Conservation (phyloP, 345 rosid species). For the Ricinus communis region DNA sequence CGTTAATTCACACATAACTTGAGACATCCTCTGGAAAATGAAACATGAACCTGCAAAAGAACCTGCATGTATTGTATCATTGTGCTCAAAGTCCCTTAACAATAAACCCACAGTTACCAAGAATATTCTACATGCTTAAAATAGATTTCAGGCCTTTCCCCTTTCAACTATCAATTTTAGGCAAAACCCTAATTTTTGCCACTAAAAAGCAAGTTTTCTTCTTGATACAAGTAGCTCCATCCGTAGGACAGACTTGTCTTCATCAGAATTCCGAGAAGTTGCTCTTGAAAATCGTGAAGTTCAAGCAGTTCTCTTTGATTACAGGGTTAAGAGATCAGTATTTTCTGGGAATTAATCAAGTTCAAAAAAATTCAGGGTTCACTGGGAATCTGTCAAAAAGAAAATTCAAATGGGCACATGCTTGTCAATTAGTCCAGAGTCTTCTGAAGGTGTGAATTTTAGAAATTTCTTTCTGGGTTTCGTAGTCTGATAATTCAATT, state of each 20-base stretch:
- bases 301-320: constrained; percentile 15
- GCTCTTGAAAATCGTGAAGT: constrained; percentile 3
- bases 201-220: too few species aligned
- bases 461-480: neutral
- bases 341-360: neutral
- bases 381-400: constrained; percentile 14
- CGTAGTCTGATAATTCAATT: neutral
- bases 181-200: neutral
- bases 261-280: neutral
- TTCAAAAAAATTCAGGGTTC: constrained; percentile 19
- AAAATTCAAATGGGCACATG: constrained; percentile 22
- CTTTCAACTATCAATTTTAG: neutral
- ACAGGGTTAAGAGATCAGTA: too few species aligned
- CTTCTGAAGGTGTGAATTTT: constrained; percentile 24
- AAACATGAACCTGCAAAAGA: neutral
- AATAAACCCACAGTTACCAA: neutral
- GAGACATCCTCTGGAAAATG: neutral
- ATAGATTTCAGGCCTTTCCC: neutral
- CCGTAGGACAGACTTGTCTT: neutral
- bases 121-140: neutral
- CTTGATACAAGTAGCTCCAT: neutral
- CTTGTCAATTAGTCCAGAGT: constrained; percentile 37
- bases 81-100: neutral
- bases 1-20: neutral
- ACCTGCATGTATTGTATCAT: neutral